Conservation (phyloP, 169 alveolate species). For the Plasmodium coatneyi region DNA sequence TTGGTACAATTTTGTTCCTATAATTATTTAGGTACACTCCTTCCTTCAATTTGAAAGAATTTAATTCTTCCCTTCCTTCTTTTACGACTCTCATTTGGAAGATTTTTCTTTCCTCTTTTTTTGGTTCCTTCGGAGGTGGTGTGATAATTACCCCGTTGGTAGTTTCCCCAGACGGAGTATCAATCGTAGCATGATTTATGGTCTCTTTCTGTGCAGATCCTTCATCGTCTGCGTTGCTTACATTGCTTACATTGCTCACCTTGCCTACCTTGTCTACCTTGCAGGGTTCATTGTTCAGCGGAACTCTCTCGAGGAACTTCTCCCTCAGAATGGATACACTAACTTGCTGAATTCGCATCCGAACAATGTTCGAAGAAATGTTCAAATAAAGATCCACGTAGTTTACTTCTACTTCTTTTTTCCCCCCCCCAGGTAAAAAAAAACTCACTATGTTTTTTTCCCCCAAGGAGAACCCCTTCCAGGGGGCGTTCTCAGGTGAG, state of each 20-base stretch:
- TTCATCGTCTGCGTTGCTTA: neutral
- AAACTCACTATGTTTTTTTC: constrained; percentile 25
- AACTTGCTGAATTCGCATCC: constrained; percentile 24
- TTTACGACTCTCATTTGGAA: constrained; percentile 2
- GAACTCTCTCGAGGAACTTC: constrained; percentile 7
- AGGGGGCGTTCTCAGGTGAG: neutral
- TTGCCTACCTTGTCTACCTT: neutral
- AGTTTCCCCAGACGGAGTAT: neutral
- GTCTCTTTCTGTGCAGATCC: neutral
- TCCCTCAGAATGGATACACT: neutral
- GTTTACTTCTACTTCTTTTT: constrained; percentile 24
- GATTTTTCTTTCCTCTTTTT: constrained; percentile 5
- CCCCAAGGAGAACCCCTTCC: constrained; percentile 1
- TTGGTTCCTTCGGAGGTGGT: neutral
- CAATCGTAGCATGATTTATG: neutral
- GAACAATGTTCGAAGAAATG: constrained; percentile 22
- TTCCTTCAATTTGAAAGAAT: constrained; percentile 32
- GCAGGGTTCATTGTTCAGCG: no score
- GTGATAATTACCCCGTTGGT: neutral
- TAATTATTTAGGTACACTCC: constrained; percentile 39
- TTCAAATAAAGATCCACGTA: constrained; percentile 34
- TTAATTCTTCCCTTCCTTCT: neutral
- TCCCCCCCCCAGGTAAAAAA: neutral
- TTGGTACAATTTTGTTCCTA: constrained; percentile 16
- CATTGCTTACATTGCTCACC: neutral